Evolutionary conservation across 352 stramenopile species (phyloP).

Genomic region (Globisporangium okanoganense): DNA sequence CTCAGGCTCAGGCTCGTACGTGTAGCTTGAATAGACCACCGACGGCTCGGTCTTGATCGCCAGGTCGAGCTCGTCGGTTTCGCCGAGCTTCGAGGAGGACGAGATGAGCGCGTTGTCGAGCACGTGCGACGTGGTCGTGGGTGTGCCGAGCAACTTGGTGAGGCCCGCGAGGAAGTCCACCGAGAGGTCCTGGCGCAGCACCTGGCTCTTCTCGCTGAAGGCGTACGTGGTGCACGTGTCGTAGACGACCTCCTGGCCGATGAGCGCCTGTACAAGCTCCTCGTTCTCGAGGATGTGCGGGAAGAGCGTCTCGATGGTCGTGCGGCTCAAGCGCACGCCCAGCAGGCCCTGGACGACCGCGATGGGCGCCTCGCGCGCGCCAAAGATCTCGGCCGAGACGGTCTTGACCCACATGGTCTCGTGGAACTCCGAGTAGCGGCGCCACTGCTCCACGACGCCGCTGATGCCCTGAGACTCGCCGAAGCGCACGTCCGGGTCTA

Average conservation of each 20-base stretch:
- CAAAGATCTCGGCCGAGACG: constrained; percentile 34
- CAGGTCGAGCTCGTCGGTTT: constrained; percentile 2
- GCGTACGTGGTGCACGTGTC: constrained; percentile 49
- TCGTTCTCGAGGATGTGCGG: constrained; percentile 56
- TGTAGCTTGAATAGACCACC: background rate
- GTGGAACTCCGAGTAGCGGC: constrained; percentile 57
- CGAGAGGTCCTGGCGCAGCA: constrained; percentile 46
- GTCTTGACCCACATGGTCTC: constrained; percentile 31
- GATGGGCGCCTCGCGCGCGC: constrained; percentile 40
- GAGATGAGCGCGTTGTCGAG: constrained; percentile 34
- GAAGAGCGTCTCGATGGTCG: constrained; percentile 64
- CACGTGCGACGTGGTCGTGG: constrained; percentile 23
- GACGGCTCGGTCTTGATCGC: background rate
- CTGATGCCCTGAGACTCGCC: constrained; percentile 32
- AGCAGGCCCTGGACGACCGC: constrained; percentile 42
- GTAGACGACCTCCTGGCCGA: constrained; percentile 51
- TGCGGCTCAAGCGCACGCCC: constrained; percentile 41
- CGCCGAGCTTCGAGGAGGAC: constrained; percentile 19
- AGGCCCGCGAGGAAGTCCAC: constrained; percentile 59
- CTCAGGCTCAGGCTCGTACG: constrained; percentile 6
- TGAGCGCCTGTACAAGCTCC: constrained; percentile 45
- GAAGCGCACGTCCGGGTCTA: constrained; percentile 39
- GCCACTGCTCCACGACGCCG: constrained; percentile 55
- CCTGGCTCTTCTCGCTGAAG: constrained; percentile 46
- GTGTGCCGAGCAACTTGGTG: constrained; percentile 26